Evolutionary conservation across 331 rosid genomes (phyloP).

Genomic region (Arachis monticola): DNA sequence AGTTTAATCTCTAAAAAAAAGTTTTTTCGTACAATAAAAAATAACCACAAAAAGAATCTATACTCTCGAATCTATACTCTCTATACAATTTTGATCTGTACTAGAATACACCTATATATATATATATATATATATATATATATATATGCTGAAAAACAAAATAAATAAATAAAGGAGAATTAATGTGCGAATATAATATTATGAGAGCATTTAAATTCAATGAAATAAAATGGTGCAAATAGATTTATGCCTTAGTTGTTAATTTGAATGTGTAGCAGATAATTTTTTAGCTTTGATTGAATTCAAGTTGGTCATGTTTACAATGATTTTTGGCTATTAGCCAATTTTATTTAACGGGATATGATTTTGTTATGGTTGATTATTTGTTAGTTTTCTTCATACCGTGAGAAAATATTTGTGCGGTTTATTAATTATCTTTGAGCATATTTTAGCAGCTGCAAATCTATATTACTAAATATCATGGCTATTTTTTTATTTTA

Average conservation of each 20-base stretch:
- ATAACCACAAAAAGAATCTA: too few species aligned
- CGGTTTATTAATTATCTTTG: background rate
- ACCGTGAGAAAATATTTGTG: background rate
- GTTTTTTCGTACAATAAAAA: too few species aligned
- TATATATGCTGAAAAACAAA: too few species aligned
- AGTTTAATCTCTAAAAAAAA: too few species aligned
- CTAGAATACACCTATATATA: too few species aligned
- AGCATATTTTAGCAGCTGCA: background rate
- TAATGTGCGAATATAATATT: background rate
- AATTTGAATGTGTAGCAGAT: background rate
- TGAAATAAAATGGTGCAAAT: background rate
- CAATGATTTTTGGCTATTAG: background rate
- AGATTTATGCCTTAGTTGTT: background rate
- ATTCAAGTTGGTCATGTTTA: background rate
- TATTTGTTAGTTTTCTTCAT: background rate
- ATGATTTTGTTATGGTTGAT: too few species aligned
- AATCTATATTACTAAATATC: background rate
- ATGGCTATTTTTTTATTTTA: constrained; percentile 15
- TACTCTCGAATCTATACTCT: too few species aligned
- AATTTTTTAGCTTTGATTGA: background rate
- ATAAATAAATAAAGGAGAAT: background rate
- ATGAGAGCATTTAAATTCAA: background rate
- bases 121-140: too few species aligned
- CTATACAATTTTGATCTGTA: too few species aligned
- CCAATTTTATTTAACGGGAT: too few species aligned